A percentile compares a stretch with the other conserved stretches of the same genome.
These are phyloP conservation scores for Nothopassalora personata DNA, from an alignment of 2,329 filamentous ascomycete species.

Conservation along the genomic window DNA sequence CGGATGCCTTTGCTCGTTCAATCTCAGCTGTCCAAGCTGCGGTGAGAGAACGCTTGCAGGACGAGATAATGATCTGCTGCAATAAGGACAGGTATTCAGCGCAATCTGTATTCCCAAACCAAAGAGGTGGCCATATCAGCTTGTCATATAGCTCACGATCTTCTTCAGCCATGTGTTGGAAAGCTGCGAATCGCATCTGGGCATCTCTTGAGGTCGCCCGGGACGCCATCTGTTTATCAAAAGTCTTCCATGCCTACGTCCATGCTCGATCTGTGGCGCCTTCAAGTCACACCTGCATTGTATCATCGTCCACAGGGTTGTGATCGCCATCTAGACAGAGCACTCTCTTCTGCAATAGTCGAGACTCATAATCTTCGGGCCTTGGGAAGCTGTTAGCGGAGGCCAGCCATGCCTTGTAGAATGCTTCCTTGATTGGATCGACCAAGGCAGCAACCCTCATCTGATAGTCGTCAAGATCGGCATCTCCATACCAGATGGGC, in stretches of 20 bases:
- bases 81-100: background rate
- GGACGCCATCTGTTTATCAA: background rate
- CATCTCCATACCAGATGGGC: background rate
- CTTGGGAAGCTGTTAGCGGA: background rate
- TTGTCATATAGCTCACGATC: background rate
- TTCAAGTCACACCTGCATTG: background rate
- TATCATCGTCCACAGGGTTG: background rate
- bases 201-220: background rate
- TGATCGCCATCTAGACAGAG: background rate
- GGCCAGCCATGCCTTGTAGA: background rate
- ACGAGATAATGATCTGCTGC: background rate
- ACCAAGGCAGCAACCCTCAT: background rate
- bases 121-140: background rate
- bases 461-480: background rate
- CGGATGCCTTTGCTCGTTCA: background rate
- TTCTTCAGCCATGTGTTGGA: background rate
- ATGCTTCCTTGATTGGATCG: background rate
- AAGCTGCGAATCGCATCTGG: background rate
- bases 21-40: background rate
- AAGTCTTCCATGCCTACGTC: background rate
- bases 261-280: background rate
- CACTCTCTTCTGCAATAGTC: background rate
- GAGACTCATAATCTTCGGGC: background rate
- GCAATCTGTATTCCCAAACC: background rate
- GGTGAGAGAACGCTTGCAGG: background rate